Conservation (phyloP, 2,329 filamentous ascomycete species). For the Fusarium burgessii region DNA sequence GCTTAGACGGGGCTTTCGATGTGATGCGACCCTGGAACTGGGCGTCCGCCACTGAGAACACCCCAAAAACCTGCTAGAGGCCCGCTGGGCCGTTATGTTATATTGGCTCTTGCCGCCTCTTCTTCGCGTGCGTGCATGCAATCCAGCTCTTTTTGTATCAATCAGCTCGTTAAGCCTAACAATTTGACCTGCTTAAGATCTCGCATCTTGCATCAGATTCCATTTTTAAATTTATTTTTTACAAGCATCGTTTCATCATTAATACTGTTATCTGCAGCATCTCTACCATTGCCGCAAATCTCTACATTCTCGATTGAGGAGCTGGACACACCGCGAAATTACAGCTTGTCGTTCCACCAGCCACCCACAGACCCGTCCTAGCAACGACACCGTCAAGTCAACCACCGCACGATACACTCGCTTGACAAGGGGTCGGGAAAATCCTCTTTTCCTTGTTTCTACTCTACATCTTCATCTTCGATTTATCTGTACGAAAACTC, state of each 20-base stretch:
- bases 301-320: slow-evolving; percentile 10
- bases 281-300: not conserved
- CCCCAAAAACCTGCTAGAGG: slow-evolving; percentile 38
- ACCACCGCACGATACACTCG: slow-evolving; percentile 33
- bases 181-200: slow-evolving; percentile 3
- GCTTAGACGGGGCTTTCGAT: slow-evolving; percentile 5
- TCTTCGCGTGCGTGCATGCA: slow-evolving; percentile 19
- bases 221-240: not conserved
- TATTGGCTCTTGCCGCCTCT: slow-evolving; percentile 41
- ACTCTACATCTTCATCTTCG: slow-evolving; percentile 23
- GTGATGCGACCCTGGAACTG: slow-evolving; percentile 28
- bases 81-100: slow-evolving; percentile 33
- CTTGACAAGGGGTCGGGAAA: slow-evolving; percentile 30
- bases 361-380: slow-evolving; percentile 37
- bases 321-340: slow-evolving; percentile 39
- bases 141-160: slow-evolving; percentile 34
- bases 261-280: not conserved
- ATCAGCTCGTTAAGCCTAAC: slow-evolving; percentile 21
- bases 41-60: slow-evolving; percentile 36
- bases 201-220: not conserved
- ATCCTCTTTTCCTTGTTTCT: slow-evolving; percentile 35
- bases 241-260: not conserved
- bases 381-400: slow-evolving; percentile 40
- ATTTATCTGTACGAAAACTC: slow-evolving; percentile 16
- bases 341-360: slow-evolving; percentile 37